Conservation (phyloP, 768 basidiomycete genomes). For the Scleroderma citrinum region DNA sequence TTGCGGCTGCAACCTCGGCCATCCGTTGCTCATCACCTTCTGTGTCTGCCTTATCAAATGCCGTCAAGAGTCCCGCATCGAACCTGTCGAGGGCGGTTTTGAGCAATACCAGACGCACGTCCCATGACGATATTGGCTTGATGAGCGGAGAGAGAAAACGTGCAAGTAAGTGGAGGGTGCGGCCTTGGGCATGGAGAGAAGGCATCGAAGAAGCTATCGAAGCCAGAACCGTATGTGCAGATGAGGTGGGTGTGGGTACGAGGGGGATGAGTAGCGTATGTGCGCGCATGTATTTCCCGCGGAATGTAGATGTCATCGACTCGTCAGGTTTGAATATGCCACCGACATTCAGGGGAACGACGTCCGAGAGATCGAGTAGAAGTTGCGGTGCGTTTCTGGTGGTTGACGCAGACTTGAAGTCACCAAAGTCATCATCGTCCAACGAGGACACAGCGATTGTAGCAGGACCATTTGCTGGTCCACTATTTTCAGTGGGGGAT, state of each 20-base stretch:
- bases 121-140: conserved; percentile 68
- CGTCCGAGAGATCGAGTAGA: conserved; percentile 13
- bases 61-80: conserved; percentile 77
- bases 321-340: conserved; percentile 15
- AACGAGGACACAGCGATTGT: conserved; percentile 44
- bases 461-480: conserved; percentile 46
- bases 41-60: conserved; percentile 84
- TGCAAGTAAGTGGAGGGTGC: conserved; percentile 64
- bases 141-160: conserved; percentile 66
- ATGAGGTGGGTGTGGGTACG: conserved; percentile 47
- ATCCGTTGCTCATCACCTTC: conserved; percentile 68
- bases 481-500: conserved; percentile 13
- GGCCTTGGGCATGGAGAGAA: conserved; percentile 51
- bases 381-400: conserved; percentile 11
- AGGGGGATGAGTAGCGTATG: conserved; percentile 60
- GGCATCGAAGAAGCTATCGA: conserved; percentile 31
- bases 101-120: conserved; percentile 54
- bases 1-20: conserved; percentile 74
- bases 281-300: conserved; percentile 59
- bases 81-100: conserved; percentile 82
- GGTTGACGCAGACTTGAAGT: conserved; percentile 55
- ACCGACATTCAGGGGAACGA: conserved; percentile 6
- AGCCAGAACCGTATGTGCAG: conserved; percentile 65
- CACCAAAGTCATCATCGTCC: conserved; percentile 66
- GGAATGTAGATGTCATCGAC: conserved; percentile 30